Percentiles rank a stretch among this genome's conserved stretches.
Evolutionary conservation across 2,329 filamentous ascomycete genomes (phyloP).

Genomic region (Xylariaceae sp.): DNA sequence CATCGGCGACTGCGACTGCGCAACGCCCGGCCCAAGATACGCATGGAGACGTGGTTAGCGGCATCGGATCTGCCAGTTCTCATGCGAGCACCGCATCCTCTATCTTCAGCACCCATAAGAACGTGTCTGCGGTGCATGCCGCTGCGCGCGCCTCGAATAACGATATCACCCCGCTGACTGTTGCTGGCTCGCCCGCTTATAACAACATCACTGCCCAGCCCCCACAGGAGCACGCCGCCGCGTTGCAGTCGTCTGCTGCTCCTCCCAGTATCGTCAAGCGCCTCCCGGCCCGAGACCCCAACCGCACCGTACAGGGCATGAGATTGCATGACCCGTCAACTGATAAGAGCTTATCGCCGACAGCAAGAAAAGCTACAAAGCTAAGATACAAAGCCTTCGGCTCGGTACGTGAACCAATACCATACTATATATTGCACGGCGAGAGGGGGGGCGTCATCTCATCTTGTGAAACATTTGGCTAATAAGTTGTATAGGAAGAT

Average conservation of each 20-base stretch:
- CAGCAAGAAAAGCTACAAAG: conserved; percentile 55
- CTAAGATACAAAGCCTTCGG: conserved; percentile 61
- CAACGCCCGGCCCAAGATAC: conserved; percentile 47
- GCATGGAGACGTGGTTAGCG: conserved; percentile 60
- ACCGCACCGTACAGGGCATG: conserved; percentile 50
- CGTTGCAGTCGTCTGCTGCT: conserved; percentile 35
- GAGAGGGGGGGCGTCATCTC: conserved; percentile 61
- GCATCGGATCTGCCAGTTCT: conserved; percentile 68
- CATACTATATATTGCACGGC: conserved; percentile 36
- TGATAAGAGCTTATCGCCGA: conserved; percentile 43
- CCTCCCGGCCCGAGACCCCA: conserved; percentile 54
- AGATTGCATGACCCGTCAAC: conserved; percentile 56
- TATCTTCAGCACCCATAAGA: conserved; percentile 56
- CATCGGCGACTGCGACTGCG: conserved; percentile 37
- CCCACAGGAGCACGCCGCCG: conserved; percentile 53
- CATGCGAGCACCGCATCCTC: conserved; percentile 67
- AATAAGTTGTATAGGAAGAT: conserved; percentile 73
- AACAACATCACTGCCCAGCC: conserved; percentile 42
- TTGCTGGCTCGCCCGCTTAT: conserved; percentile 49
- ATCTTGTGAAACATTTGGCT: conserved; percentile 50
- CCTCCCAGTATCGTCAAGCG: conserved; percentile 36
- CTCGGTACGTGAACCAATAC: conserved; percentile 53
- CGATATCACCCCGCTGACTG: conserved; percentile 50
- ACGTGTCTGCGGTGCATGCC: conserved; percentile 39
- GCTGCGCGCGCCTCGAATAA: conserved; percentile 40